A percentile compares a stretch with the other conserved stretches of the same genome.
Conservation (phyloP, 495 filamentous ascomycete species). For the Hyaloscypha variabilis region DNA sequence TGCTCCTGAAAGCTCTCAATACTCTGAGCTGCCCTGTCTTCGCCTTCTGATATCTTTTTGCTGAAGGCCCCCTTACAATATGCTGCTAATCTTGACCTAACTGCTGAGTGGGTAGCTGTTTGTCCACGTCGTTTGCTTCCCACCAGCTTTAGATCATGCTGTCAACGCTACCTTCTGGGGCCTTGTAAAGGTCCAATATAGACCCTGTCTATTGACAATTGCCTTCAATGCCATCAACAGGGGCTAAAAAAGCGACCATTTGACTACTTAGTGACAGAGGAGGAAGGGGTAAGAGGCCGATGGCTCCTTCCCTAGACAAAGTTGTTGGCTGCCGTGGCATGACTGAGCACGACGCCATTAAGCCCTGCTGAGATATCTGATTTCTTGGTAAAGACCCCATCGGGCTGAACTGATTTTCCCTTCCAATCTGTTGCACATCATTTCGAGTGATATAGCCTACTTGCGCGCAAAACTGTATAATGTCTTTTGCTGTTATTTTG, state of each 20-base stretch:
- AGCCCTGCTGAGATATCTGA: not conserved
- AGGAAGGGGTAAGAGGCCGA: not conserved
- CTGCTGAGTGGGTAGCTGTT: no score
- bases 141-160: not conserved
- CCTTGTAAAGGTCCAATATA: not conserved
- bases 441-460: not conserved
- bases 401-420: not conserved
- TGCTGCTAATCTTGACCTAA: no score
- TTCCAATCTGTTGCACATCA: not conserved
- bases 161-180: not conserved
- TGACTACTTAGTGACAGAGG: not conserved
- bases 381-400: not conserved
- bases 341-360: not conserved
- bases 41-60: no score
- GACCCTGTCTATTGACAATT: not conserved
- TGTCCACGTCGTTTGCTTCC: no score
- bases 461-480: constrained; percentile 13
- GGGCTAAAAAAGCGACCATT: not conserved
- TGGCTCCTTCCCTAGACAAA: not conserved
- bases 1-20: no score
- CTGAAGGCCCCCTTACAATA: no score
- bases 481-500: constrained; percentile 14
- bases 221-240: not conserved
- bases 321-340: not conserved
- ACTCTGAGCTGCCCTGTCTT: no score